These are phyloP conservation scores for Monosporascus sp. DNA, from an alignment of 2,329 filamentous ascomycete species.

Conservation along the genomic window DNA sequence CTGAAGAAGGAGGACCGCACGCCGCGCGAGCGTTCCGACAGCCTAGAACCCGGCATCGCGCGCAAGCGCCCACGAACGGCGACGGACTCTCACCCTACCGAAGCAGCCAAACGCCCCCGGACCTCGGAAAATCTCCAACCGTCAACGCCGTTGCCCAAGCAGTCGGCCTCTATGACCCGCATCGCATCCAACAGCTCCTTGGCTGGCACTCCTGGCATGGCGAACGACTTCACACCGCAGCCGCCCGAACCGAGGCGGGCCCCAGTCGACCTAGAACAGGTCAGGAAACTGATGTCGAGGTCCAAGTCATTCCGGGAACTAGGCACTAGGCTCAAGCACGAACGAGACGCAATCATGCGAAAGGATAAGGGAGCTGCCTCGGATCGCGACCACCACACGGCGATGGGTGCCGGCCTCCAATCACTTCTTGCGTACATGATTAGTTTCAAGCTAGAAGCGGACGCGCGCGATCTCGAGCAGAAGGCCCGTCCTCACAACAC, in stretches of 20 bases:
- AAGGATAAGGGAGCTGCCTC: slow-evolving; percentile 10
- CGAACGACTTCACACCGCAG: slow-evolving; percentile 35
- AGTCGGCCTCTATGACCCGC: slow-evolving; percentile 46
- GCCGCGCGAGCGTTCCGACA: slow-evolving; percentile 32
- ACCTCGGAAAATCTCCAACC: slow-evolving; percentile 39
- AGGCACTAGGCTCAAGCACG: slow-evolving; percentile 49
- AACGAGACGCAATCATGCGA: slow-evolving; percentile 43
- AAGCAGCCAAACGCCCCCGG: slow-evolving; percentile 38
- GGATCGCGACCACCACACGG: slow-evolving; percentile 22
- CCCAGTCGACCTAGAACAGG: slow-evolving; percentile 22
- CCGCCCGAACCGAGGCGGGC: slow-evolving; percentile 30
- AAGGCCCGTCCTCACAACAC: slow-evolving; percentile 33
- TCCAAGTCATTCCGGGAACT: slow-evolving; percentile 34
- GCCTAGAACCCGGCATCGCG: slow-evolving; percentile 37
- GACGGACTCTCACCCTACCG: slow-evolving; percentile 25
- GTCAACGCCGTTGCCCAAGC: slow-evolving; percentile 45
- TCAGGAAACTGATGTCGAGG: slow-evolving; percentile 29
- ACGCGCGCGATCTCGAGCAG: slow-evolving; percentile 38
- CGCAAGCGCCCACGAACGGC: slow-evolving; percentile 44
- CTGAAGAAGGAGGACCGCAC: slow-evolving; percentile 30
- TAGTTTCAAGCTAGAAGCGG: slow-evolving; percentile 45
- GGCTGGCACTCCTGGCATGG: slow-evolving; percentile 45
- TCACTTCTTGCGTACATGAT: slow-evolving; percentile 40
- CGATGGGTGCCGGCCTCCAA: slow-evolving; percentile 25
- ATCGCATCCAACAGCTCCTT: slow-evolving; percentile 50